Conservation (phyloP, 352 stramenopile genomes). For the Phytophthora citrophthora region DNA sequence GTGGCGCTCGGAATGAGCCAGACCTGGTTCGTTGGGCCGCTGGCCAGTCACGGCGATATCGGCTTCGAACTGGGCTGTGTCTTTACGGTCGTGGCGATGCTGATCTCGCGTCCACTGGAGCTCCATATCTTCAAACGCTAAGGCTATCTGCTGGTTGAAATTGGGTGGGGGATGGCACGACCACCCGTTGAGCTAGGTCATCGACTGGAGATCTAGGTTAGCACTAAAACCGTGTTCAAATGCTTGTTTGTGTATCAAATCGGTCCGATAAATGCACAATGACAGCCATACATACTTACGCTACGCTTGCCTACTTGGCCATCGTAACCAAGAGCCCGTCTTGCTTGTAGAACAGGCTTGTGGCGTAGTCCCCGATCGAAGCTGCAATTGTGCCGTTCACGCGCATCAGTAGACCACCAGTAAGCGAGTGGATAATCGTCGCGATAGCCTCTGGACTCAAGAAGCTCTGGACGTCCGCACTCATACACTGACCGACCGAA, state of each 20-base stretch:
- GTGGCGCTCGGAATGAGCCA: constrained; percentile 49
- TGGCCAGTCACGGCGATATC: constrained; percentile 40
- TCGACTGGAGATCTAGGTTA: constrained; percentile 18
- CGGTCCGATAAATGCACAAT: constrained; percentile 16
- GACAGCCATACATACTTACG: constrained; percentile 7
- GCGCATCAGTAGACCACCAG: constrained; percentile 75
- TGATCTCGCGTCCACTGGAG: constrained; percentile 42
- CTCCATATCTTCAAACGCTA: constrained; percentile 38
- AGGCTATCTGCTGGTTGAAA: not conserved
- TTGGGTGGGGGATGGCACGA: constrained; percentile 21
- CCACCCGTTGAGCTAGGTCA: constrained; percentile 18
- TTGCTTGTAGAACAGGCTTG: constrained; percentile 75
- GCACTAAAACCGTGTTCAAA: constrained; percentile 27
- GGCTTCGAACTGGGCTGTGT: constrained; percentile 42
- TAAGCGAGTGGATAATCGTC: constrained; percentile 74
- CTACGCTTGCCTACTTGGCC: constrained; percentile 44
- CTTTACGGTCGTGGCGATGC: constrained; percentile 36
- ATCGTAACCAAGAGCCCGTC: constrained; percentile 75
- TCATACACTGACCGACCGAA: constrained; percentile 67
- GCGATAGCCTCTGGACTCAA: constrained; percentile 80
- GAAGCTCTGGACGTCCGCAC: constrained; percentile 66
- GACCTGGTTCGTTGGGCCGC: constrained; percentile 42
- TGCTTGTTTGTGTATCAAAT: constrained; percentile 10
- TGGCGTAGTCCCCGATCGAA: constrained; percentile 72
- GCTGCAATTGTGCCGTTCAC: constrained; percentile 81